These are phyloP conservation scores for Fagopyrum homotropicum DNA, from an alignment of 148 eudicot genomes.

Conservation along the genomic window DNA sequence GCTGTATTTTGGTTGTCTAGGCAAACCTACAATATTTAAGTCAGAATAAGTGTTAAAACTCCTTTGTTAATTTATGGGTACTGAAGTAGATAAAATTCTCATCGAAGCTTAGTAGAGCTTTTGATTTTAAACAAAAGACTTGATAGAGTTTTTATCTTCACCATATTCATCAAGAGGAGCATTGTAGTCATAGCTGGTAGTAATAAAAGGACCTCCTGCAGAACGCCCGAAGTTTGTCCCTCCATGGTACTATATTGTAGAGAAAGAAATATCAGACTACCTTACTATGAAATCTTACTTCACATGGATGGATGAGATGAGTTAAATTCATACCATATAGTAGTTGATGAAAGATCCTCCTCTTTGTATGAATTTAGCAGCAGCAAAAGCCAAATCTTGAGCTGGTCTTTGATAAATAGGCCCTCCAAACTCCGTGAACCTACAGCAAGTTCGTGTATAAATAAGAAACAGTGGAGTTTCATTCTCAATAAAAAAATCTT, in stretches of 20 bases:
- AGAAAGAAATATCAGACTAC: neutral
- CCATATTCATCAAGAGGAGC: constrained; percentile 97
- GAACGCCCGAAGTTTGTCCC: constrained; percentile 94
- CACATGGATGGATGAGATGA: neutral
- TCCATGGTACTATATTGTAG: constrained; percentile 66
- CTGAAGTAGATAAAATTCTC: neutral
- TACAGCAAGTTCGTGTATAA: constrained; percentile 12
- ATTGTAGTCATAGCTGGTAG: constrained; percentile 92
- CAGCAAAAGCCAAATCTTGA: constrained; percentile 89
- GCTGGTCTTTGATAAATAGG: constrained; percentile 67
- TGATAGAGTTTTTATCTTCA: constrained; percentile 17
- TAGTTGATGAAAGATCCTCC: constrained; percentile 89
- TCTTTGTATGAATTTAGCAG: constrained; percentile 66
- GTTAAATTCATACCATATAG: constrained; percentile 63
- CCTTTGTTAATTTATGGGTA: neutral
- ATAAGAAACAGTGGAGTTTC: neutral
- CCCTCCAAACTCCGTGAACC: constrained; percentile 90
- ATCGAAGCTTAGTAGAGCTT: neutral
- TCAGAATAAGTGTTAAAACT: neutral
- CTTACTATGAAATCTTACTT: neutral
- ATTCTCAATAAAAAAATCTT: neutral
- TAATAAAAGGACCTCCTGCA: constrained; percentile 90
- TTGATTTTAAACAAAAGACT: too few relatives aligned
- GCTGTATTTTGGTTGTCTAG: constrained; percentile 51
- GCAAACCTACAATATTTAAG: constrained; percentile 28